Base-by-base conservation (phyloP, 306 rosid species). In the Castanea sativa region DNA sequence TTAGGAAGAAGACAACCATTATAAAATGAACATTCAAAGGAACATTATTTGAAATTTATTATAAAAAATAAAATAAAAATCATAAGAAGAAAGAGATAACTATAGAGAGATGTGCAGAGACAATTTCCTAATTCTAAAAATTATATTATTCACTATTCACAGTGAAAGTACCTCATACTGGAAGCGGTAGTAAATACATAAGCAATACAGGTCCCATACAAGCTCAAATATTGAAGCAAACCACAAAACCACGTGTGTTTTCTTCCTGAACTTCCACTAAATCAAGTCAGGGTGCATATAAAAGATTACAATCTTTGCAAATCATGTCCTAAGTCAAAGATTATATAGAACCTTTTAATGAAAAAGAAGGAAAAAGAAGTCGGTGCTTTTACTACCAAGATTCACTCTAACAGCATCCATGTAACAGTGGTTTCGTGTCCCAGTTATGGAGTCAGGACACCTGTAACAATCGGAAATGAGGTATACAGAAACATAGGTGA, bases 151-250 rank as follows among this genome's bases (percentile, higher is more conserved):
- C 15, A 9, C 25, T 33, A 64, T 56, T 56, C 76, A 67, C 64
- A 2, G n/a, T 82, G 55, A 33, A 73, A 79, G 56, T 89, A 93
- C 97, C 90, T 78, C 71, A 86, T 51, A 86, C 97, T 71, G 8
- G 83, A 86, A 71, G 93, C 97, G 49, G 94, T 86, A 56, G 98
- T 88, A 67, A 91, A 59, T 11, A 86, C 89, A 80, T 91, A 91
- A n/a, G 94, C 98, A 73, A 63, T 52, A 82, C 56, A 16, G 49
- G 85, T 84, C 65, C 97, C 98, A 85, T 75, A 93, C 85, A 91
- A 76, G 86, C 80, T 78, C 83, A 88, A 79, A 81, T 78, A 88
- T 64, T 87, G 92, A 80, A 90, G 88, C 21, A 68, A 70, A 70
- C 92, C 89, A 80, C 90, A 94, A 61, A 86, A n/a, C 76, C 77